Evolutionary conservation across 2,329 filamentous ascomycete species (phyloP).

Genomic region (Blastomyces parvus): DNA sequence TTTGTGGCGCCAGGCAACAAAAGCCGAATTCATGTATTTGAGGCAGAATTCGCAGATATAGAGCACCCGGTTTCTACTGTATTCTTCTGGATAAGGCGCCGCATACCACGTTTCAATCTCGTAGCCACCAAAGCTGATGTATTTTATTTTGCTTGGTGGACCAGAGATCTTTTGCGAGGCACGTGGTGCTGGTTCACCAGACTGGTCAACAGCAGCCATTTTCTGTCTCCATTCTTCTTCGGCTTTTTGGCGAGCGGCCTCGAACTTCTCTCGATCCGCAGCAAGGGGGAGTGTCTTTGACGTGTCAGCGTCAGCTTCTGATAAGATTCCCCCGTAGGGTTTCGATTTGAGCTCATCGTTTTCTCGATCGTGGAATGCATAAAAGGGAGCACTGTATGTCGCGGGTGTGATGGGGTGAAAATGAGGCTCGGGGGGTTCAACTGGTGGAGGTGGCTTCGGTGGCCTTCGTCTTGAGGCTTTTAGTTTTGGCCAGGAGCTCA

Average conservation of each 20-base stretch:
- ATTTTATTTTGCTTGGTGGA: constrained; percentile 92
- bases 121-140: constrained; percentile 93
- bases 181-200: constrained; percentile 52
- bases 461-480: constrained; percentile 39
- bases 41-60: constrained; percentile 99
- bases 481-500: constrained; percentile 51
- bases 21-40: constrained; percentile 99
- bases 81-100: constrained; percentile 95
- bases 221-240: constrained; percentile 83
- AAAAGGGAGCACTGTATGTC: constrained; percentile 69
- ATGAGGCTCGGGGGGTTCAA: constrained; percentile 43
- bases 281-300: constrained; percentile 73
- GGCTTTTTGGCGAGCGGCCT: constrained; percentile 78
- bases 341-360: constrained; percentile 83
- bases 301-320: constrained; percentile 82
- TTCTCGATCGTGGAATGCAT: constrained; percentile 81
- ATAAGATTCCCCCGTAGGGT: constrained; percentile 88
- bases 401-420: constrained; percentile 51
- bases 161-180: constrained; percentile 68
- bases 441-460: constrained; percentile 34
- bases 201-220: constrained; percentile 52
- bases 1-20: constrained; percentile 96
- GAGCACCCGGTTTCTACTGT: constrained; percentile 90
- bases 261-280: constrained; percentile 75
- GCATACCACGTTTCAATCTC: constrained; percentile 99